Percentiles rank a stretch among this genome's conserved stretches.
These are phyloP conservation scores for Nothophytophthora sp. DNA, from an alignment of 352 stramenopile genomes.

Conservation along the genomic window DNA sequence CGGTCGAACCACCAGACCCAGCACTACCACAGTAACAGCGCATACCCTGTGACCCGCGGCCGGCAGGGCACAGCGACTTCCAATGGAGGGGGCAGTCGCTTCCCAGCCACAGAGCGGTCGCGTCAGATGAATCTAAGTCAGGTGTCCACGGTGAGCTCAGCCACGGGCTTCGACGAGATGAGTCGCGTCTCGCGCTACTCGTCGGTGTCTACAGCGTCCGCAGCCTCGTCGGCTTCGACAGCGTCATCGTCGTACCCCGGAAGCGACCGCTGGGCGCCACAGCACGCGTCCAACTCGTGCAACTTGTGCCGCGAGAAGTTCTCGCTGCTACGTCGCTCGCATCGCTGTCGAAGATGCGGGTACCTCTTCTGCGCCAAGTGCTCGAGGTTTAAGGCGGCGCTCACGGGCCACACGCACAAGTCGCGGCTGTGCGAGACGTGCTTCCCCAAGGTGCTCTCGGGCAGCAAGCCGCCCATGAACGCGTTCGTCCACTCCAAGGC, in stretches of 20 bases:
- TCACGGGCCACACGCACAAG: slow-evolving; percentile 82
- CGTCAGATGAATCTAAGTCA: slow-evolving; percentile 55
- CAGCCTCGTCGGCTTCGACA: slow-evolving; percentile 34
- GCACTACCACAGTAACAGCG: too few species aligned
- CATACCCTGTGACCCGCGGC: slow-evolving; percentile 6
- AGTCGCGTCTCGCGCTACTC: slow-evolving; percentile 67
- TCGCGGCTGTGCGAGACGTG: slow-evolving; percentile 84
- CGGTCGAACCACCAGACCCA: not conserved
- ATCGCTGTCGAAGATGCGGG: slow-evolving; percentile 79
- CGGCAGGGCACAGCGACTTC: slow-evolving; percentile 4
- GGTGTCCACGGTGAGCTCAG: slow-evolving; percentile 27
- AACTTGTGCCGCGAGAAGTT: slow-evolving; percentile 84
- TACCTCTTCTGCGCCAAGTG: slow-evolving; percentile 86
- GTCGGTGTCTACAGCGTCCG: slow-evolving; percentile 33
- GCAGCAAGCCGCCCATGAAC: slow-evolving; percentile 73
- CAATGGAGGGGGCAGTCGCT: slow-evolving; percentile 14
- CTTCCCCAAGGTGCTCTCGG: slow-evolving; percentile 83
- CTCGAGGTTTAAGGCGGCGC: slow-evolving; percentile 74
- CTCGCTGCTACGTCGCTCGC: slow-evolving; percentile 75
- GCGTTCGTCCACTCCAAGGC: slow-evolving; percentile 88
- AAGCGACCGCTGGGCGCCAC: slow-evolving; percentile 66
- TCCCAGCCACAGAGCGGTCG: slow-evolving; percentile 34
- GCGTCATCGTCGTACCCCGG: slow-evolving; percentile 31
- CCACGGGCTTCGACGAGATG: slow-evolving; percentile 43
- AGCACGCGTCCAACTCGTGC: slow-evolving; percentile 72